Evolutionary conservation across 768 basidiomycete genomes (phyloP).

Genomic region (Rhodotorula toruloides): DNA sequence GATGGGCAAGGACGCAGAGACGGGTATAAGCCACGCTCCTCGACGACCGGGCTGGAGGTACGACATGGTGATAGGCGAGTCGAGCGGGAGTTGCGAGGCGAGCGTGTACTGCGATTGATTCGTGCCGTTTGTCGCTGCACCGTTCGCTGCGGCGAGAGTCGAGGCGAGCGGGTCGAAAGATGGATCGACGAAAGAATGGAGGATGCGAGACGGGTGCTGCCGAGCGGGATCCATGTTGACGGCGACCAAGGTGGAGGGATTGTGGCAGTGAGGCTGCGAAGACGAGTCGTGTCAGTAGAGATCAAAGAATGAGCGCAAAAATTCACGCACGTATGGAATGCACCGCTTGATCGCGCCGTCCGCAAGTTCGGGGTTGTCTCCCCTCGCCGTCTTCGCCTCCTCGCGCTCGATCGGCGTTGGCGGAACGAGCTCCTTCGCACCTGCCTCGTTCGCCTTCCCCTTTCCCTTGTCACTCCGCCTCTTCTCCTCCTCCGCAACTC

Average conservation of each 20-base stretch:
- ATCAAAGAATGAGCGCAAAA: too few species aligned
- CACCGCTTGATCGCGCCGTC: constrained; percentile 16
- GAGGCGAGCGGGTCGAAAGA: not conserved
- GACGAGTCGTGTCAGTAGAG: not conserved
- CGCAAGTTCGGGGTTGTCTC: not conserved
- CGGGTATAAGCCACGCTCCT: constrained; percentile 26
- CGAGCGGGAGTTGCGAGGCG: not conserved
- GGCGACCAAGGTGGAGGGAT: not conserved
- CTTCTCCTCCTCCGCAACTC: not conserved
- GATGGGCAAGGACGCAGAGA: not conserved
- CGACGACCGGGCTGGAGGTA: constrained; percentile 15
- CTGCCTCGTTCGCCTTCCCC: too few species aligned
- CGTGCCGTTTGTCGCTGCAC: not conserved
- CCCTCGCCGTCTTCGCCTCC: not conserved
- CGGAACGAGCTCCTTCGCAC: constrained; percentile 11
- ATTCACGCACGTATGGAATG: constrained; percentile 14
- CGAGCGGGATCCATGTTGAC: not conserved
- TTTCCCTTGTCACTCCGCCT: not conserved
- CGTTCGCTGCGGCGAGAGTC: not conserved
- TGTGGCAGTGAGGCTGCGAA: constrained; percentile 17
- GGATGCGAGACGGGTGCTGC: not conserved
- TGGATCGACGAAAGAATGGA: constrained; percentile 22
- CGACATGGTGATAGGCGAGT: too few species aligned
- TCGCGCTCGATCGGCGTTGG: constrained; percentile 1
- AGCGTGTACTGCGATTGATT: too few species aligned